phyloP scores from a whole-genome alignment of 257 asterid species.

The Verbena officinalis region DNA sequence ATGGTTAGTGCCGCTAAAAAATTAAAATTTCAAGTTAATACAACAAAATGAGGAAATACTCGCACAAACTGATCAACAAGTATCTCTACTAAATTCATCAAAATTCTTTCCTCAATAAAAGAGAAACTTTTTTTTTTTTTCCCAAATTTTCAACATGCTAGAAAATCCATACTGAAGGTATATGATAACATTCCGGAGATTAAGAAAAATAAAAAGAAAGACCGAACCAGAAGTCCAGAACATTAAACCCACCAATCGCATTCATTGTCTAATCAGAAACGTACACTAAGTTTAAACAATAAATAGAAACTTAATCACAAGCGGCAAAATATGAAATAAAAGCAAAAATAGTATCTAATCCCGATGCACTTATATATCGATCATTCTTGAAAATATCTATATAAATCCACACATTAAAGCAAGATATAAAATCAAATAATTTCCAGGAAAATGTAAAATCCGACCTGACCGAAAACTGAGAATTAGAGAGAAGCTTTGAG shows the following conservation, averaged over 20 bases:
- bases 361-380: no score
- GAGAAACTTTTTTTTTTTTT: not conserved
- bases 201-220: not conserved
- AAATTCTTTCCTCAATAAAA: not conserved
- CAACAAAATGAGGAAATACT: no score
- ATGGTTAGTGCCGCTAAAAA: not conserved
- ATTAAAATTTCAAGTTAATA: not conserved
- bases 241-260: not conserved
- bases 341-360: constrained; percentile 4
- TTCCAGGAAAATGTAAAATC: not conserved
- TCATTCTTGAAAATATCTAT: no score
- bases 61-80: not conserved
- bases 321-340: not conserved
- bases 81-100: not conserved
- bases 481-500: constrained; percentile 1
- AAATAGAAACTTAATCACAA: not conserved
- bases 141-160: constrained; percentile 1
- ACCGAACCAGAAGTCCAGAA: not conserved
- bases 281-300: not conserved
- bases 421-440: not conserved
- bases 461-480: not conserved
- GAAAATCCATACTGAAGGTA: not conserved
- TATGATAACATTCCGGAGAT: not conserved
- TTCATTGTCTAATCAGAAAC: not conserved
- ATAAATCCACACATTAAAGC: not conserved